Conservation (phyloP, 306 rosid species). For the Trichosanthes truncata region DNA sequence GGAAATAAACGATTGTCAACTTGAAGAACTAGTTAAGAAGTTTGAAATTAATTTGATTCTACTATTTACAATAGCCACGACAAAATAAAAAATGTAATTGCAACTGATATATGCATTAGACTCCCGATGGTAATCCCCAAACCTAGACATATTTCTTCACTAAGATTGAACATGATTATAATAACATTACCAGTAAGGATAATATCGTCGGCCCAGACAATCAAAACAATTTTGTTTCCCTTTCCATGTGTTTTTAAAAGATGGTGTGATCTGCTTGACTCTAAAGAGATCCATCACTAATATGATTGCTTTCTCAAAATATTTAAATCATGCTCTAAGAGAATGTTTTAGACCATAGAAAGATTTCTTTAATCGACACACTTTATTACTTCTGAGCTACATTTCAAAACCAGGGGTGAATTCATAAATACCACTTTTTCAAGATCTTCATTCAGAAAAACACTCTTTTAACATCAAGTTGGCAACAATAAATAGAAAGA, state of each 20-base stretch:
- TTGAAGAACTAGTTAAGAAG: background rate
- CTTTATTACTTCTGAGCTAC: too few species aligned
- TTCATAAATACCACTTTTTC: too few species aligned
- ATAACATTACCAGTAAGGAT: background rate
- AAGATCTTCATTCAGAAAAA: too few species aligned
- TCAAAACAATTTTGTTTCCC: background rate
- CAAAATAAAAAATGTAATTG: background rate
- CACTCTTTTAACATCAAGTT: too few species aligned
- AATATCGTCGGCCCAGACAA: background rate
- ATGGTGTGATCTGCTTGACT: background rate
- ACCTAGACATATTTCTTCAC: background rate
- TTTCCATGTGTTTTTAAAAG: background rate
- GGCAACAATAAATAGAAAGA: too few species aligned
- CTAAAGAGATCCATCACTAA: background rate
- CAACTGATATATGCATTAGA: background rate
- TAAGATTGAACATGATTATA: background rate
- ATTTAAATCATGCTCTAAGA: background rate
- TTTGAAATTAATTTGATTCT: background rate
- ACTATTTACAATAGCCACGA: background rate
- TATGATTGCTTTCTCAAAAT: background rate
- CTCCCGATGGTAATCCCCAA: background rate
- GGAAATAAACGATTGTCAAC: slow-evolving; percentile 15
- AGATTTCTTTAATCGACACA: too few species aligned
- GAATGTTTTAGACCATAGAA: background rate
- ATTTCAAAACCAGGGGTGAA: too few species aligned